These are phyloP conservation scores for Coemansia sp. DNA, from an alignment of 192 early-diverging fungal species.

Conservation along the genomic window DNA sequence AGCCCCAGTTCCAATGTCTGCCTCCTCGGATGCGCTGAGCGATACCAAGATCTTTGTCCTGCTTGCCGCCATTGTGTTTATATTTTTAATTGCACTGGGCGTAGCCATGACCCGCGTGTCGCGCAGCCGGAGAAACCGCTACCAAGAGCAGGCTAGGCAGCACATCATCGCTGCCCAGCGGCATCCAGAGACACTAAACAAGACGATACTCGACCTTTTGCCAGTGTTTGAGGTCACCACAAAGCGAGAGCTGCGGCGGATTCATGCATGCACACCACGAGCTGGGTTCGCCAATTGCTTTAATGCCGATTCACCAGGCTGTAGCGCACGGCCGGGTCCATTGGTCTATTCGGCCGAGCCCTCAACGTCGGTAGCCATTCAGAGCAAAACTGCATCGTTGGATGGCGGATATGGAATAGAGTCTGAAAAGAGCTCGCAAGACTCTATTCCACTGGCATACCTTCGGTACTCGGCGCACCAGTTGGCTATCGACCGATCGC, in stretches of 20 bases:
- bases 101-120: slow-evolving; percentile 53
- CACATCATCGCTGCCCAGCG: slow-evolving; percentile 23
- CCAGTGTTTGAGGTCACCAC: slow-evolving; percentile 50
- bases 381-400: background rate
- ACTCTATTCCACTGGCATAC: background rate
- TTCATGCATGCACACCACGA: slow-evolving; percentile 17
- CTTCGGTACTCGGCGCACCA: background rate
- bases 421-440: slow-evolving; percentile 18
- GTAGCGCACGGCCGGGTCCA: slow-evolving; percentile 2
- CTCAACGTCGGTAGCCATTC: slow-evolving; percentile 1
- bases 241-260: slow-evolving; percentile 32
- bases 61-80: slow-evolving; percentile 47
- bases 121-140: slow-evolving; percentile 29
- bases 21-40: slow-evolving; percentile 42
- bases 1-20: slow-evolving; percentile 4
- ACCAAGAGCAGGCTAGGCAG: slow-evolving; percentile 16
- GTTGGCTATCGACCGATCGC: background rate
- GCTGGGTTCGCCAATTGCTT: slow-evolving; percentile 23
- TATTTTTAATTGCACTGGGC: slow-evolving; percentile 48
- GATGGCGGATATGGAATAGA: slow-evolving; percentile 25
- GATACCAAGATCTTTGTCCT: slow-evolving; percentile 55
- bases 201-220: slow-evolving; percentile 45
- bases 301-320: background rate
- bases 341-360: background rate
- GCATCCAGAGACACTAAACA: slow-evolving; percentile 44